Evolutionary conservation across 2,329 filamentous ascomycete species (phyloP).

Genomic region (Cercospora zeina): DNA sequence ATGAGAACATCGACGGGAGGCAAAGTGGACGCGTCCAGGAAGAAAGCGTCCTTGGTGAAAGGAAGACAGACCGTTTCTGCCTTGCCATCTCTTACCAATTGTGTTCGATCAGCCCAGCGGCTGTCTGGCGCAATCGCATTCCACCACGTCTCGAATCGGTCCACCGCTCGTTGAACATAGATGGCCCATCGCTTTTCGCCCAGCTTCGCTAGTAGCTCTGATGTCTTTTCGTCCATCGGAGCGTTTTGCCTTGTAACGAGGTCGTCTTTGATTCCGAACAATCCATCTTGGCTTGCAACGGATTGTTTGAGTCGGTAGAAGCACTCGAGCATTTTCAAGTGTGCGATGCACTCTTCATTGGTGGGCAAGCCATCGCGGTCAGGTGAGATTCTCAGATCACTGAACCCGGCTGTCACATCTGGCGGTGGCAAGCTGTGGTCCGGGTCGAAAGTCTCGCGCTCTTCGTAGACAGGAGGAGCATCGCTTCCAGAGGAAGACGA

Average conservation of each 20-base stretch:
- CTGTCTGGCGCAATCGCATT: constrained; percentile 39
- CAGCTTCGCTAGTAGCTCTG: constrained; percentile 51
- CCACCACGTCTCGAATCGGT: constrained; percentile 70
- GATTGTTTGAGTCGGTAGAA: constrained; percentile 68
- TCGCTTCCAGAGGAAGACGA: constrained; percentile 24
- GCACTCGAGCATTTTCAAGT: constrained; percentile 70
- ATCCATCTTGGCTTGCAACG: constrained; percentile 64
- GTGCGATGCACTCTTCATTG: constrained; percentile 64
- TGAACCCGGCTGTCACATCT: constrained; percentile 37
- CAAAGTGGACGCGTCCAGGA: constrained; percentile 15
- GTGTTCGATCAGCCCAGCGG: constrained; percentile 13
- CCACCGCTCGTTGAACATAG: constrained; percentile 66
- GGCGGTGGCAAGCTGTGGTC: constrained; percentile 32
- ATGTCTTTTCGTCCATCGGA: constrained; percentile 38
- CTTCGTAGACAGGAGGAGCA: constrained; percentile 30
- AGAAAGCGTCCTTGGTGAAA: constrained; percentile 4
- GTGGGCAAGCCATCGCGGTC: constrained; percentile 43
- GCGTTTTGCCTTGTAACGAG: constrained; percentile 34
- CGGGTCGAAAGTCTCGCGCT: constrained; percentile 29
- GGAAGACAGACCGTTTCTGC: constrained; percentile 27
- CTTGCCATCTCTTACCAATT: constrained; percentile 20
- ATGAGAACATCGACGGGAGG: constrained; percentile 65
- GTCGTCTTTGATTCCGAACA: constrained; percentile 60
- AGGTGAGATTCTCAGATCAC: constrained; percentile 38
- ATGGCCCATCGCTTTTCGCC: constrained; percentile 74